phyloP scores from a whole-genome alignment of 805 yeast species.

The Kluyveromyces dobzhanskii region DNA sequence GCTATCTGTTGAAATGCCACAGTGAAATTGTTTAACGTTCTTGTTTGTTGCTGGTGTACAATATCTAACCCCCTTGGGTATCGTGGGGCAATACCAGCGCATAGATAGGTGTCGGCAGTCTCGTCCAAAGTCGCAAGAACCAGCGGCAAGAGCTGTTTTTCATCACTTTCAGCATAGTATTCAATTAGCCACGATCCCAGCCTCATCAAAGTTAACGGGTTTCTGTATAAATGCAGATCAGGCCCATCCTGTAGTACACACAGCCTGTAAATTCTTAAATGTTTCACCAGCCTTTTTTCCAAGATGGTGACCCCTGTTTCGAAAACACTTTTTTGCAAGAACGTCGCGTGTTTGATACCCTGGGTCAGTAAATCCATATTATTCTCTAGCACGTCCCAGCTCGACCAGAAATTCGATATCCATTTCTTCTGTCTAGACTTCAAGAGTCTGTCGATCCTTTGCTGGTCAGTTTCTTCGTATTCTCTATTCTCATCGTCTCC shows the following conservation, averaged over 20 bases:
- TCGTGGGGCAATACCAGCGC: constrained; percentile 83
- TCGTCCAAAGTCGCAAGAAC: constrained; percentile 79
- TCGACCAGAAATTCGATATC: constrained; percentile 66
- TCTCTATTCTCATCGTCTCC: constrained; percentile 22
- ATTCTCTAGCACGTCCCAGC: constrained; percentile 55
- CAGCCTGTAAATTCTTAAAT: constrained; percentile 69
- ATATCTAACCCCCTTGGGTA: constrained; percentile 45
- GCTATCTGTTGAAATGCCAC: constrained; percentile 89
- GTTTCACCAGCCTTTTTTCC: constrained; percentile 73
- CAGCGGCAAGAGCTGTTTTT: constrained; percentile 58
- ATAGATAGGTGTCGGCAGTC: constrained; percentile 67
- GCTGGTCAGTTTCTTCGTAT: constrained; percentile 11
- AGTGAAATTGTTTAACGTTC: constrained; percentile 72
- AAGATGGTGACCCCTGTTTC: constrained; percentile 83
- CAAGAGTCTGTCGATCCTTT: background rate
- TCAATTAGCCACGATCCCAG: constrained; percentile 90
- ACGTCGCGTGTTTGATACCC: constrained; percentile 81
- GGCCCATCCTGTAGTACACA: constrained; percentile 89
- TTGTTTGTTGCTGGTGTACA: constrained; percentile 28
- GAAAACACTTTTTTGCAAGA: constrained; percentile 74
- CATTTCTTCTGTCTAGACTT: constrained; percentile 48
- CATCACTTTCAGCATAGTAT: constrained; percentile 73
- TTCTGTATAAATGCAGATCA: constrained; percentile 65
- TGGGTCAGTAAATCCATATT: constrained; percentile 22
- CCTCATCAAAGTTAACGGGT: constrained; percentile 78